Evolutionary conservation across 1,284 basidiomycete species (phyloP), one percentile per base, ranked within the genome.

Genomic region (Fistulinella cinereoalba): DNA sequence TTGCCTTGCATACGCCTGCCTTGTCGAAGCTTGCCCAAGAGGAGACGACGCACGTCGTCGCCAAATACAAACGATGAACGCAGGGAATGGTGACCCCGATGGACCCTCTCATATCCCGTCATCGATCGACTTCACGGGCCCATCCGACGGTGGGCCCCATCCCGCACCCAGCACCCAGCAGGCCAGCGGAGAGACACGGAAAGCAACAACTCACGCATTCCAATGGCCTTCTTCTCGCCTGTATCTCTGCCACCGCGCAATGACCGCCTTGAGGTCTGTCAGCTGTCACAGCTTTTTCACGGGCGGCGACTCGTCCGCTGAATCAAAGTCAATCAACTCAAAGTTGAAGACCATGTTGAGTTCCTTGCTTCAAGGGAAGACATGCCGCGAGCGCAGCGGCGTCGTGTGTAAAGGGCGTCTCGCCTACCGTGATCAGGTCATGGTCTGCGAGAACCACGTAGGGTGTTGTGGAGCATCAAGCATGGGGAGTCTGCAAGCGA

Each of bases 331-430:
- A 69, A 79, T 79, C 45, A 80, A 55, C 45, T 84, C 79, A 54
- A 85, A 85, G n/a, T 79, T 71, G 63, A 86, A 85, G 33, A 81
- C 73, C 76, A 80, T 81, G 57, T 86, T 74, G 21, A 89, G 74
- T 61, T 88, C 82, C 52, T 81, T 75, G 56, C 80, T 78, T 16
- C 56, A 58, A 0, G 83, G 82, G 6, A 81, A 71, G 16, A 82
- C 82, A 58, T 87, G 88, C 67, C 0, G 77, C 74, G 3, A 85
- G 68, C 41, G 69, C 70, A 12, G 67, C 60, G 13, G 77, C 66
- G 44, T 75, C 70, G 51, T 81, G 73, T 8, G 79, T 79, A 55
- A 77, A 78, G 0, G 81, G 79, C 1, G 76, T 76, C 66, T 87
- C 85, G 38, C 85, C 85, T 10, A 88, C 83, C 11, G 82, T 84